Conservation (phyloP, 2,329 filamentous ascomycete species). For the Verticillium zaregamsianum region DNA sequence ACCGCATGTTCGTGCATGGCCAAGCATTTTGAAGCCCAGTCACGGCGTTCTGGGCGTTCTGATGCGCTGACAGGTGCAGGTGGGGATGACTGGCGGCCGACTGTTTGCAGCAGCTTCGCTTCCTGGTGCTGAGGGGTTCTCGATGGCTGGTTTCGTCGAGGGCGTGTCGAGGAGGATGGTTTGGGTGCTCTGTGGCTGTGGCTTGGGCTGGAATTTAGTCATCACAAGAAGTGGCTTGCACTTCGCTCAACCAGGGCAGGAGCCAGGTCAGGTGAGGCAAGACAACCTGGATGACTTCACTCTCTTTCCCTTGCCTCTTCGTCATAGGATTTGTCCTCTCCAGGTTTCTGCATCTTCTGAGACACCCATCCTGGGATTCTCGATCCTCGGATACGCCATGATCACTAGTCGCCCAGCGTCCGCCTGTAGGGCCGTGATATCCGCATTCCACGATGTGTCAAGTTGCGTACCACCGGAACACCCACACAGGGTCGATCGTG, state of each 20-base stretch:
- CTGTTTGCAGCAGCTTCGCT: neutral
- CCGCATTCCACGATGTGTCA: neutral
- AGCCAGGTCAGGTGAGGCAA: no score
- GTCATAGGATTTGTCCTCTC: neutral
- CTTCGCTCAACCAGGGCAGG: no score
- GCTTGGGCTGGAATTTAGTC: neutral
- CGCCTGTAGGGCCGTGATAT: neutral
- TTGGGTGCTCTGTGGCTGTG: neutral
- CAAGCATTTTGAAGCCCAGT: neutral
- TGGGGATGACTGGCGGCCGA: neutral
- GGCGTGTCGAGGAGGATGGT: neutral
- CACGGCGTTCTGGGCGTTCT: no score
- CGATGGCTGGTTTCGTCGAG: neutral
- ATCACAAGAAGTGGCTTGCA: neutral
- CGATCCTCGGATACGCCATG: neutral
- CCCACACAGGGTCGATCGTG: neutral
- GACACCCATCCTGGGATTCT: neutral
- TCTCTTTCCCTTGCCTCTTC: neutral
- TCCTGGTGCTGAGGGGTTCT: neutral
- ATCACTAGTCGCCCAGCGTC: neutral
- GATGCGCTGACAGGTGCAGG: neutral
- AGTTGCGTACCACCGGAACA: neutral
- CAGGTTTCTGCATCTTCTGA: neutral
- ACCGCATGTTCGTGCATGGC: neutral
- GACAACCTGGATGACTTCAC: no score